Percentiles rank a stretch among this genome's conserved stretches.
These are phyloP conservation scores for Fraxinus anomala DNA, from an alignment of 257 asterid genomes.

Conservation along the genomic window DNA sequence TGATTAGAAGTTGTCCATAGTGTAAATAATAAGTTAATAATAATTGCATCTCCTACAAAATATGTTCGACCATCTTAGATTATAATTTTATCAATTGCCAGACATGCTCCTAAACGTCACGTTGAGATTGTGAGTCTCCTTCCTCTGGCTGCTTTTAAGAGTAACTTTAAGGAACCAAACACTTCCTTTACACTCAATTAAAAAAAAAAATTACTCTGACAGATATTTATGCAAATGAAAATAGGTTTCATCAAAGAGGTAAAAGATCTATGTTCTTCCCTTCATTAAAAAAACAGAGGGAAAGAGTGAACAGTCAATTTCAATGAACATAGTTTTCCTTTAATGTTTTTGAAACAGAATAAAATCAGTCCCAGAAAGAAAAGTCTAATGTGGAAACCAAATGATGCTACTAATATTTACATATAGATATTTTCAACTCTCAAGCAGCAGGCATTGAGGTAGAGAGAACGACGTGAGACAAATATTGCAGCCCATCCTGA, in stretches of 20 bases:
- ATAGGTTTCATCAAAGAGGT: neutral
- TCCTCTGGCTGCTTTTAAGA: too few relatives aligned
- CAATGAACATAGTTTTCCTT: neutral
- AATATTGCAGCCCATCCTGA: slow-evolving; percentile 79
- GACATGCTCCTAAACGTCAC: too few relatives aligned
- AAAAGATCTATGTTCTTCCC: slow-evolving; percentile 14
- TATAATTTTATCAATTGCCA: too few relatives aligned
- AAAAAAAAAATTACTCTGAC: too few relatives aligned
- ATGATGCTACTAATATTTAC: slow-evolving; percentile 45
- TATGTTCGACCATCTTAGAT: too few relatives aligned
- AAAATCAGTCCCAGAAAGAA: neutral
- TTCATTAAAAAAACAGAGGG: slow-evolving; percentile 30
- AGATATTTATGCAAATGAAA: neutral
- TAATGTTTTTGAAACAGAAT: neutral
- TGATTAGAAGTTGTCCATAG: too few relatives aligned
- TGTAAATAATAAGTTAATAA: too few relatives aligned
- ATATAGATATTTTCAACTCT: slow-evolving; percentile 22
- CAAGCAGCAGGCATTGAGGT: slow-evolving; percentile 77
- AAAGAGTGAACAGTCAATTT: slow-evolving; percentile 11
- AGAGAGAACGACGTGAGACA: slow-evolving; percentile 64
- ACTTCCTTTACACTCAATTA: neutral
- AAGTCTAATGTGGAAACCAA: neutral
- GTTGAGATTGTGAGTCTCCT: neutral
- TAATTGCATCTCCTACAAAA: too few relatives aligned
- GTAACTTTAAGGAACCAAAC: neutral